phyloP scores from a whole-genome alignment of 331 rosid species.

The Spiraea crenata region DNA sequence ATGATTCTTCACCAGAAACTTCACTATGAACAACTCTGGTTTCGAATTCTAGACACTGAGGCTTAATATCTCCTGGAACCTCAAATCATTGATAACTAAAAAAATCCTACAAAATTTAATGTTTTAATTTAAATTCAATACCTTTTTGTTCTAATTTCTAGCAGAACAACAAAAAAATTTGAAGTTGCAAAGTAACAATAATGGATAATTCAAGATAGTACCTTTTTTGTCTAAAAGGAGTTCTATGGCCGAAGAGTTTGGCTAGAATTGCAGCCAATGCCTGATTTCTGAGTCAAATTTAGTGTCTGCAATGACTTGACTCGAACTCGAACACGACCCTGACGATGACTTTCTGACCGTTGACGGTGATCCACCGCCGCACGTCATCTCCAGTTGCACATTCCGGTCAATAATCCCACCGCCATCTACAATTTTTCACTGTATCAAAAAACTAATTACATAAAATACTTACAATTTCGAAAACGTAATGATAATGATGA shows the following conservation, averaged over 20 bases:
- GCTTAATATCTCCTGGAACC: constrained; percentile 51
- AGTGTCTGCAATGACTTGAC: constrained; percentile 11
- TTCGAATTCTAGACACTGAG: constrained; percentile 33
- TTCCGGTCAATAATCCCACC: constrained; percentile 43
- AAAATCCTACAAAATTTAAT: too few relatives aligned
- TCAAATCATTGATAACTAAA: constrained; percentile 30
- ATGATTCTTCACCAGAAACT: constrained; percentile 24
- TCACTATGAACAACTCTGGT: constrained; percentile 22
- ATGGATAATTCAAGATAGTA: constrained; percentile 8
- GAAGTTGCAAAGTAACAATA: background rate
- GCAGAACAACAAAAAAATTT: background rate
- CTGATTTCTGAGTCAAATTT: constrained; percentile 26
- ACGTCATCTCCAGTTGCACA: constrained; percentile 20
- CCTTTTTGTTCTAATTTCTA: too few relatives aligned
- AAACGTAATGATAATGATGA: background rate
- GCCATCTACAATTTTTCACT: background rate
- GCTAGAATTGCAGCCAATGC: constrained; percentile 22
- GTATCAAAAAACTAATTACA: too few relatives aligned
- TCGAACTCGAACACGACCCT: constrained; percentile 23
- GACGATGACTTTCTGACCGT: constrained; percentile 18
- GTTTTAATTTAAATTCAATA: too few relatives aligned
- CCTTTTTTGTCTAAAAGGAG: constrained; percentile 75
- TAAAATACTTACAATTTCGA: too few relatives aligned
- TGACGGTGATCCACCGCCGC: constrained; percentile 10
- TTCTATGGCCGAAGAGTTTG: constrained; percentile 57